Percentiles rank a stretch among this genome's conserved stretches.
These are phyloP conservation scores for Andrographis paniculata DNA, from an alignment of 305 asterid genomes.

Conservation along the genomic window DNA sequence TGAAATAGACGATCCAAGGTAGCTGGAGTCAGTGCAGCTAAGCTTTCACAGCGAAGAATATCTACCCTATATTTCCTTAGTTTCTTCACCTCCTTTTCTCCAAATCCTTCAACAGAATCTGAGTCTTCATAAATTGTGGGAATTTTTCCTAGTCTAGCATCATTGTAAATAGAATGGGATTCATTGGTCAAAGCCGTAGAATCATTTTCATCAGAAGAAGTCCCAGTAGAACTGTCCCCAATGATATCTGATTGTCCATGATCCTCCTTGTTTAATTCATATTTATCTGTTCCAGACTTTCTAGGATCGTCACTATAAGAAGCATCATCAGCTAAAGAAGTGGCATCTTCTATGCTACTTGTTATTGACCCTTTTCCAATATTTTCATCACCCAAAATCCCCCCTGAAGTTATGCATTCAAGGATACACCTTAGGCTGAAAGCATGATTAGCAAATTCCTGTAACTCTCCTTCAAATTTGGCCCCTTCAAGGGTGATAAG, in stretches of 20 bases:
- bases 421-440: slow-evolving; percentile 90
- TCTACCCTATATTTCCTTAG: slow-evolving; percentile 69
- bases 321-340: slow-evolving; percentile 30
- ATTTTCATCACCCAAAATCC: slow-evolving; percentile 42
- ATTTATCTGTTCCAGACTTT: slow-evolving; percentile 23
- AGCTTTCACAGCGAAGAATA: slow-evolving; percentile 97
- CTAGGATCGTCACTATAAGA: slow-evolving; percentile 25
- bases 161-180: slow-evolving; percentile 25
- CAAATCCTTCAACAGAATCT: slow-evolving; percentile 33
- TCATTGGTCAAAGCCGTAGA: slow-evolving; percentile 32
- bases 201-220: slow-evolving; percentile 22
- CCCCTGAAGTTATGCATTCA: slow-evolving; percentile 94
- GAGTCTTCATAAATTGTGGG: slow-evolving; percentile 38
- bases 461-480: slow-evolving; percentile 96
- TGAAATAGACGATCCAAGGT: slow-evolving; percentile 89
- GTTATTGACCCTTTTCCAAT: slow-evolving; percentile 29
- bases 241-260: slow-evolving; percentile 19
- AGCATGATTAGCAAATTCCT: slow-evolving; percentile 98
- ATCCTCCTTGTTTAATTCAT: slow-evolving; percentile 32
- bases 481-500: slow-evolving; percentile 84
- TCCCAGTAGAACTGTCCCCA: slow-evolving; percentile 35
- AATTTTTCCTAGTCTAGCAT: slow-evolving; percentile 30
- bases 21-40: slow-evolving; percentile 85
- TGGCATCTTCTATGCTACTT: slow-evolving; percentile 33
- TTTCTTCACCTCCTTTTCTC: slow-evolving; percentile 48